phyloP scores from a whole-genome alignment of 805 yeast species.

The Zygotorulaspora florentina region DNA sequence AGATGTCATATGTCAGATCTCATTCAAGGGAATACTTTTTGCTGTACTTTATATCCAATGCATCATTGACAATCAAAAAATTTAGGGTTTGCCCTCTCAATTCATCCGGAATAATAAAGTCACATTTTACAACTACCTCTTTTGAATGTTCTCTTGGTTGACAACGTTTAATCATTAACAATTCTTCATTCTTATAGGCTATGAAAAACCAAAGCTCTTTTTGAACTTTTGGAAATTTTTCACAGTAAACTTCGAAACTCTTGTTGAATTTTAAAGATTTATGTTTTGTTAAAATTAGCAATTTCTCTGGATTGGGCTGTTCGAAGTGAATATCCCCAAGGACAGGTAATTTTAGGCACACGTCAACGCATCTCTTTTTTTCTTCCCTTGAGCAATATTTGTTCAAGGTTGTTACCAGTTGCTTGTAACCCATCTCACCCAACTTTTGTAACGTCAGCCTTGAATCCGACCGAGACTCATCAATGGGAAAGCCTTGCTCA shows the following conservation, averaged over 20 bases:
- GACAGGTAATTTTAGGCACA: constrained; percentile 59
- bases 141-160: constrained; percentile 46
- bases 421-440: constrained; percentile 40
- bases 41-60: constrained; percentile 51
- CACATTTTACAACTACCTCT: constrained; percentile 36
- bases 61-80: constrained; percentile 60
- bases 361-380: constrained; percentile 46
- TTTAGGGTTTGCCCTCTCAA: constrained; percentile 44
- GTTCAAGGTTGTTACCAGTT: constrained; percentile 18
- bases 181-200: constrained; percentile 47
- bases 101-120: constrained; percentile 47
- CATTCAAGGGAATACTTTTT: constrained; percentile 17
- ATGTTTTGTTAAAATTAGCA: constrained; percentile 51
- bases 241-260: constrained; percentile 68
- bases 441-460: constrained; percentile 37
- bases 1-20: not conserved
- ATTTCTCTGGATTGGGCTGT: constrained; percentile 36
- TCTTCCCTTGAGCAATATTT: constrained; percentile 39
- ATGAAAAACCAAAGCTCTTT: constrained; percentile 91
- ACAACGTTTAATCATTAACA: constrained; percentile 68
- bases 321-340: constrained; percentile 39
- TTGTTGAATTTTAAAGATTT: constrained; percentile 42
- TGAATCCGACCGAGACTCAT: constrained; percentile 1
- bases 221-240: constrained; percentile 84
- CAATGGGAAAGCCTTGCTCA: constrained; percentile 21